These are phyloP conservation scores for Aspergillus sp. DNA, from an alignment of 2,329 filamentous ascomycete genomes.

Conservation along the genomic window DNA sequence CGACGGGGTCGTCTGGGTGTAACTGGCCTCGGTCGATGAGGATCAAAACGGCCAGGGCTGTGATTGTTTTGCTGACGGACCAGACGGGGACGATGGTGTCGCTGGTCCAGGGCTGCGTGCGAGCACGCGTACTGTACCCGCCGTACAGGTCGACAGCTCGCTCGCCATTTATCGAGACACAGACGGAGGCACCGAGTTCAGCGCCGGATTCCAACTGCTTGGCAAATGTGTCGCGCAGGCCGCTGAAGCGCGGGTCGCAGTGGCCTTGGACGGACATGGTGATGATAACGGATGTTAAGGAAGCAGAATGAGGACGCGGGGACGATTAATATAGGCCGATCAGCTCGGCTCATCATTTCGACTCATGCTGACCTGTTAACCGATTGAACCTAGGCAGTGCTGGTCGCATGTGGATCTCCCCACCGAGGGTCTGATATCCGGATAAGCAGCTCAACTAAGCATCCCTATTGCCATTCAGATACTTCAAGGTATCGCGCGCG, in stretches of 20 bases:
- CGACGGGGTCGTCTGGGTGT: constrained; percentile 37
- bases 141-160: constrained; percentile 49
- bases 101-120: constrained; percentile 36
- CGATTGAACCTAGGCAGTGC: no score
- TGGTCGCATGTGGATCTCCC: no score
- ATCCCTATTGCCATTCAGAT: no score
- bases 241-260: constrained; percentile 38
- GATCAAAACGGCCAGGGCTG: constrained; percentile 38
- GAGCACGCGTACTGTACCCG: constrained; percentile 35
- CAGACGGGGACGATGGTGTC: constrained; percentile 45
- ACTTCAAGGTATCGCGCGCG: no score
- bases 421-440: no score
- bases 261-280: constrained; percentile 36
- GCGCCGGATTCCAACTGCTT: constrained; percentile 37
- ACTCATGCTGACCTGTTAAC: no score
- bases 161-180: constrained; percentile 43
- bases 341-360: no score
- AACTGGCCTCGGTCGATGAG: constrained; percentile 44
- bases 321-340: no score
- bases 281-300: no score
- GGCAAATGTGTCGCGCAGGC: constrained; percentile 36
- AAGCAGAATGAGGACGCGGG: no score
- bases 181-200: constrained; percentile 49
- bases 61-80: constrained; percentile 44
- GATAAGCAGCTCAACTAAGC: no score